phyloP scores from a whole-genome alignment of 73 alveolate genomes.

The Breviolum minutum region DNA sequence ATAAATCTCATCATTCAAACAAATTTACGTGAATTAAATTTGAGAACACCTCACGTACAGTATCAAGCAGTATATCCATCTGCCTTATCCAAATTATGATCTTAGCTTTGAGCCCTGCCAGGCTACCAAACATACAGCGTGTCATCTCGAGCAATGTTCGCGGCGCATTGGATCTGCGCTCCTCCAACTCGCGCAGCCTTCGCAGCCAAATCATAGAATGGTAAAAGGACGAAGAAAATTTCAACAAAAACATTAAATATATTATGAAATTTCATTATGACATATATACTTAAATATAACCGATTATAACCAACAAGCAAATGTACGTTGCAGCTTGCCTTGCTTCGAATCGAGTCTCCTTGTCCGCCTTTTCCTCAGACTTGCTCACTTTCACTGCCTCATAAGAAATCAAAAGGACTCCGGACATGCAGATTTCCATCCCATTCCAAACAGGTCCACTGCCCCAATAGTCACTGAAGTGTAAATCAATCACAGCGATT shows the following conservation, averaged over 20 bases:
- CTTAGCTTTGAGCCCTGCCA: background rate
- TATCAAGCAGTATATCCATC: background rate
- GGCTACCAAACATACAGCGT: constrained; percentile 23
- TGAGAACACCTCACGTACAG: background rate
- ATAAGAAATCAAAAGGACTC: no score
- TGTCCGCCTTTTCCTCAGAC: constrained; percentile 3
- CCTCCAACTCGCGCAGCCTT: constrained; percentile 71
- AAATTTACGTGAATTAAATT: no score
- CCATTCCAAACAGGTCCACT: no score
- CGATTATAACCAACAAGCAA: no score
- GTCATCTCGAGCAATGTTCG: constrained; percentile 56
- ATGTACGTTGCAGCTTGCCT: background rate
- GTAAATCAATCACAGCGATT: no score
- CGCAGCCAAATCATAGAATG: background rate
- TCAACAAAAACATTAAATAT: no score
- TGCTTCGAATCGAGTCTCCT: constrained; percentile 25
- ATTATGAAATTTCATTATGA: no score
- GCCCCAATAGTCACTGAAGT: no score
- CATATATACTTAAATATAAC: no score
- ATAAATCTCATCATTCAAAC: no score
- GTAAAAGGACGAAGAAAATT: background rate
- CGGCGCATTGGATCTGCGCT: constrained; percentile 71
- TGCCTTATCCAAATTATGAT: background rate
- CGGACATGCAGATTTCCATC: no score
- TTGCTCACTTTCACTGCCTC: background rate